phyloP scores from a whole-genome alignment of 176 grass and related monocot species.

The Zoysia pacifica region DNA sequence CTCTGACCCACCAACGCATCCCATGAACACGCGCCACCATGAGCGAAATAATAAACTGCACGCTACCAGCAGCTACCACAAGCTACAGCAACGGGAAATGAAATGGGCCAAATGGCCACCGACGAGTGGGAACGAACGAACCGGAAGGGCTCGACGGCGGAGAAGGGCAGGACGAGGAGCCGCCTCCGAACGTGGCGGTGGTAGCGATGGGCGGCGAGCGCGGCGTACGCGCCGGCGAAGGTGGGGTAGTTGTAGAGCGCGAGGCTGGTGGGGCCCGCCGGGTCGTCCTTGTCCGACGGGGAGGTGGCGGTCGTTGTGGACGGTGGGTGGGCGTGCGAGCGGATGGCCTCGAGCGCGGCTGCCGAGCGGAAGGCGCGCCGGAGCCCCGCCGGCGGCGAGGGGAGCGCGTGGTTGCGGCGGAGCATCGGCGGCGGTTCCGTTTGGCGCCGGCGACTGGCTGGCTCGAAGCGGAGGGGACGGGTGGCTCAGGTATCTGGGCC shows the following conservation, averaged over 20 bases:
- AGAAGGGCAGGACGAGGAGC: slow-evolving; percentile 77
- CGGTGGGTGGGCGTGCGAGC: slow-evolving; percentile 16
- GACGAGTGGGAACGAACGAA: slow-evolving; percentile 9
- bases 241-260: slow-evolving; percentile 92
- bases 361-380: slow-evolving; percentile 65
- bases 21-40: slow-evolving; percentile 24
- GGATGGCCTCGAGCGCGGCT: slow-evolving; percentile 58
- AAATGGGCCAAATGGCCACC: neutral
- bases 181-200: slow-evolving; percentile 43
- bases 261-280: slow-evolving; percentile 40
- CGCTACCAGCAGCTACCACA: neutral
- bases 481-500: no score
- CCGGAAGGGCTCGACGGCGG: slow-evolving; percentile 76
- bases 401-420: neutral
- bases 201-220: slow-evolving; percentile 75
- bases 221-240: slow-evolving; percentile 77
- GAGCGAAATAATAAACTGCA: slow-evolving; percentile 6
- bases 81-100: neutral
- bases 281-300: slow-evolving; percentile 10
- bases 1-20: slow-evolving; percentile 34
- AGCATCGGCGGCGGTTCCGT: slow-evolving; percentile 24
- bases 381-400: neutral
- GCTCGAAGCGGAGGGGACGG: no score
- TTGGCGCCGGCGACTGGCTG: neutral
- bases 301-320: neutral